A percentile compares a stretch with the other conserved stretches of the same genome.
Evolutionary conservation across 2,329 filamentous ascomycete genomes (phyloP).

Genomic region (Alternaria sp.): DNA sequence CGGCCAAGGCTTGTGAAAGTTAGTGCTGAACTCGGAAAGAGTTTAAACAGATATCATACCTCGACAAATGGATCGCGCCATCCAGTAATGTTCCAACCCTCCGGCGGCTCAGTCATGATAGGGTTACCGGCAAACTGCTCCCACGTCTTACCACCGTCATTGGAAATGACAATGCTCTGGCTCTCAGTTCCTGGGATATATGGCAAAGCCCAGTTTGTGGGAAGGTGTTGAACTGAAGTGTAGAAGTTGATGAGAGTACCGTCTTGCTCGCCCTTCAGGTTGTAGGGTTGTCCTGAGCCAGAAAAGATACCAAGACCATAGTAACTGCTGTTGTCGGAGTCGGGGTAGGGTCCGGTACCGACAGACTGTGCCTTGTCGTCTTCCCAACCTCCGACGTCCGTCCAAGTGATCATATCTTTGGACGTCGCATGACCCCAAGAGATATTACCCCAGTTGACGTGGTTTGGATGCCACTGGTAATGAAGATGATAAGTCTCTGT

Average conservation of each 20-base stretch:
- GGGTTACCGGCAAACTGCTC: conserved; percentile 58
- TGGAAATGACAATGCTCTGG: conserved; percentile 56
- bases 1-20: conserved; percentile 52
- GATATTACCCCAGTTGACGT: conserved; percentile 60
- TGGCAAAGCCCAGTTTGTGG: conserved; percentile 56
- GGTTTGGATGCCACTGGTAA: conserved; percentile 62
- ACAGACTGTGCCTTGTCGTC: conserved; percentile 52
- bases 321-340: conserved; percentile 52
- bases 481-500: conserved; percentile 62
- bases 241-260: conserved; percentile 59
- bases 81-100: conserved; percentile 57
- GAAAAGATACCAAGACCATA: conserved; percentile 64
- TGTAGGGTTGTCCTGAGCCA: conserved; percentile 61
- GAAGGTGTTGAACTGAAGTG: conserved; percentile 57
- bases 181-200: conserved; percentile 58
- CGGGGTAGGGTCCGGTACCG: conserved; percentile 48
- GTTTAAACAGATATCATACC: neutral
- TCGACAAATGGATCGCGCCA: conserved; percentile 46
- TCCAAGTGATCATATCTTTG: conserved; percentile 59
- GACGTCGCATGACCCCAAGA: conserved; percentile 60
- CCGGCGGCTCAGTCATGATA: conserved; percentile 54
- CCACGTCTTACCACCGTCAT: conserved; percentile 59
- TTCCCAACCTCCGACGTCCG: conserved; percentile 58
- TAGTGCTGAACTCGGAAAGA: neutral
- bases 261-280: conserved; percentile 57